phyloP scores from a whole-genome alignment of 2,329 filamentous ascomycete species.

The Fusarium aywerte region DNA sequence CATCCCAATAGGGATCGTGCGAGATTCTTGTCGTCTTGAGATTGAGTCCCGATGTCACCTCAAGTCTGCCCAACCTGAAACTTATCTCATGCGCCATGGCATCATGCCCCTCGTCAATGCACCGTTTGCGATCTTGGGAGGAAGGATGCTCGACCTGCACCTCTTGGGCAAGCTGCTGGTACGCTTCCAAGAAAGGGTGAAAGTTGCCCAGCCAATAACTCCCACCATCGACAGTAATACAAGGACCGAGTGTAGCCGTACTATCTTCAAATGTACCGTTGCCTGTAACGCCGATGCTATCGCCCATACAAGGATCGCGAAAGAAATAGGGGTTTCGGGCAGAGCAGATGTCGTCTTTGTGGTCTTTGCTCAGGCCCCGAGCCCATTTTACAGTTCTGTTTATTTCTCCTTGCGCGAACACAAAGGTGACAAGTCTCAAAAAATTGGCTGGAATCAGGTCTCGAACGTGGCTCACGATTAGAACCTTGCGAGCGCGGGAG shows the following conservation, averaged over 20 bases:
- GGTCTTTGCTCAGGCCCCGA: slow-evolving; percentile 51
- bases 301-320: slow-evolving; percentile 57
- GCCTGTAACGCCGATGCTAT: slow-evolving; percentile 55
- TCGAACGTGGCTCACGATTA: slow-evolving; percentile 55
- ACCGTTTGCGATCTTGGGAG: slow-evolving; percentile 52
- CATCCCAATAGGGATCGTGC: slow-evolving; percentile 59
- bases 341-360: slow-evolving; percentile 55
- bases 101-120: slow-evolving; percentile 53
- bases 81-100: slow-evolving; percentile 45
- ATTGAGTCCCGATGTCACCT: slow-evolving; percentile 56
- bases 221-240: slow-evolving; percentile 51
- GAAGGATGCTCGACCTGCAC: slow-evolving; percentile 56
- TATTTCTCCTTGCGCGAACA: slow-evolving; percentile 54
- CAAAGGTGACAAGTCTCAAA: slow-evolving; percentile 49
- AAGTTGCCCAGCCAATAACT: slow-evolving; percentile 58
- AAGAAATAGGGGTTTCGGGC: slow-evolving; percentile 58
- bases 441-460: slow-evolving; percentile 54
- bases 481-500: slow-evolving; percentile 52
- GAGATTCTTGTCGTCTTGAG: slow-evolving; percentile 57
- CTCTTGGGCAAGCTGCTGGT: slow-evolving; percentile 38
- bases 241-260: slow-evolving; percentile 57
- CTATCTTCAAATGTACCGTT: slow-evolving; percentile 48
- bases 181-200: slow-evolving; percentile 56
- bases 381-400: slow-evolving; percentile 53
- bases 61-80: slow-evolving; percentile 52